These are phyloP conservation scores for Mortierella claussenii DNA, from an alignment of 192 early-diverging fungal genomes.

Conservation along the genomic window DNA sequence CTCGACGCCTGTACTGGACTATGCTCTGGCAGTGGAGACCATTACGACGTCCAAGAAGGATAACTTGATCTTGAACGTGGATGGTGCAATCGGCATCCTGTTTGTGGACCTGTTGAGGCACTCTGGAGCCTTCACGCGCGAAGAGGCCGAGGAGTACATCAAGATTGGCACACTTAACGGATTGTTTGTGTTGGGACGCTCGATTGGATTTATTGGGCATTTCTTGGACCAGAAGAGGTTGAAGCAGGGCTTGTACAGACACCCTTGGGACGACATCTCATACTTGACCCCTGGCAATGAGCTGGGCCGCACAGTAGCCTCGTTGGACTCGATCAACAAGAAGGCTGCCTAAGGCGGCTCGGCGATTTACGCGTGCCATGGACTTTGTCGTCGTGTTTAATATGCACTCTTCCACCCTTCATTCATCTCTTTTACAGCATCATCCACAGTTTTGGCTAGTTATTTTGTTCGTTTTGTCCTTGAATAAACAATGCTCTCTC, in stretches of 20 bases:
- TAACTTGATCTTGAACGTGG: constrained; percentile 95
- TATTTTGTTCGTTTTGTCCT: too few species aligned
- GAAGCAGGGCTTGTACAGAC: constrained; percentile 98
- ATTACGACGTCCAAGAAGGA: constrained; percentile 99
- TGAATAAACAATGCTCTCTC: too few species aligned
- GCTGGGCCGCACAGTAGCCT: constrained; percentile 53
- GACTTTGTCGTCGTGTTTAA: too few species aligned
- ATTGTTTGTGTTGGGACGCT: constrained; percentile 94
- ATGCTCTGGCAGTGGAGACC: constrained; percentile 92
- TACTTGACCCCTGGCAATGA: constrained; percentile 75
- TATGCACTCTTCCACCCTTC: too few species aligned
- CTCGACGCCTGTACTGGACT: constrained; percentile 86
- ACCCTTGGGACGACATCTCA: constrained; percentile 98
- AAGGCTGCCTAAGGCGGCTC: constrained; percentile 26
- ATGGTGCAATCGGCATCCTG: constrained; percentile 93
- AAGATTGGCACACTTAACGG: constrained; percentile 96
- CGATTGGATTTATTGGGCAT: constrained; percentile 98
- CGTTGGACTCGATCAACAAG: constrained; percentile 49
- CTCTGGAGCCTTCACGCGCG: constrained; percentile 91
- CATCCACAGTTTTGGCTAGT: too few species aligned
- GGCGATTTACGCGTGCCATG: too few species aligned
- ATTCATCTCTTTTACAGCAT: too few species aligned
- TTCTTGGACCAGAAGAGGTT: constrained; percentile 97
- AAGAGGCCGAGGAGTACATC: constrained; percentile 97
- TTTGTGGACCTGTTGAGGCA: constrained; percentile 95